Conservation (phyloP, 2,329 filamentous ascomycete species). For the Neofusicoccum ribis region DNA sequence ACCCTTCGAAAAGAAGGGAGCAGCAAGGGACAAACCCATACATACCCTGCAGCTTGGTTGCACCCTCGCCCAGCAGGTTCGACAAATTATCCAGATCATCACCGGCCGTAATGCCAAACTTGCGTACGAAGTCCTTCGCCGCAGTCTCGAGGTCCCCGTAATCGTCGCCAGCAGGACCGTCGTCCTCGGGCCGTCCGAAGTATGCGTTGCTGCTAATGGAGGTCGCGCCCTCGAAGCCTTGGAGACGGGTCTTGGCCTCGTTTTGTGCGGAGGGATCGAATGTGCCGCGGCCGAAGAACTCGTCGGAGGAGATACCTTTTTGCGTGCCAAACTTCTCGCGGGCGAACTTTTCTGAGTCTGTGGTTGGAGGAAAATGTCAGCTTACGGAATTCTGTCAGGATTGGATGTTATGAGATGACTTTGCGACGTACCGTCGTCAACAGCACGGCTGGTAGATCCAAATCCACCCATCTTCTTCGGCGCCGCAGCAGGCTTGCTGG, state of each 20-base stretch:
- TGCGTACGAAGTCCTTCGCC: conserved; percentile 92
- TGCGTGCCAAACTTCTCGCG: conserved; percentile 86
- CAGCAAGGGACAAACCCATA: no score
- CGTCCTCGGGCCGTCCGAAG: conserved; percentile 90
- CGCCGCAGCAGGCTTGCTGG: conserved; percentile 56
- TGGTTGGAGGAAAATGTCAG: neutral
- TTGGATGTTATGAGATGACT: no score
- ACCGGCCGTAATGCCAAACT: conserved; percentile 91
- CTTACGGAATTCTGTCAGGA: neutral
- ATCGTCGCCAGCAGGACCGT: conserved; percentile 62
- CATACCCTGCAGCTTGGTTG: conserved; percentile 70
- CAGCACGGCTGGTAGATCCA: conserved; percentile 76
- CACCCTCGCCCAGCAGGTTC: conserved; percentile 80
- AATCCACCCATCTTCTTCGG: conserved; percentile 87
- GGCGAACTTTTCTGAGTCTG: conserved; percentile 70
- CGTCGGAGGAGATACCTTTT: conserved; percentile 96
- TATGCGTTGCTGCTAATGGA: conserved; percentile 96
- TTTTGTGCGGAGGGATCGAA: conserved; percentile 79
- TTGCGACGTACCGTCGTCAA: conserved; percentile 57
- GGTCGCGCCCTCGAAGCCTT: conserved; percentile 89
- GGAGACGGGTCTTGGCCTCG: conserved; percentile 83
- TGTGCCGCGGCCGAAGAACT: conserved; percentile 91
- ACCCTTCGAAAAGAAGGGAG: neutral
- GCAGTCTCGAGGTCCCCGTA: conserved; percentile 92
- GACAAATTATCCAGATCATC: conserved; percentile 93